Base-by-base conservation (phyloP, 768 basidiomycete species). In the Lactarius tabidus region DNA sequence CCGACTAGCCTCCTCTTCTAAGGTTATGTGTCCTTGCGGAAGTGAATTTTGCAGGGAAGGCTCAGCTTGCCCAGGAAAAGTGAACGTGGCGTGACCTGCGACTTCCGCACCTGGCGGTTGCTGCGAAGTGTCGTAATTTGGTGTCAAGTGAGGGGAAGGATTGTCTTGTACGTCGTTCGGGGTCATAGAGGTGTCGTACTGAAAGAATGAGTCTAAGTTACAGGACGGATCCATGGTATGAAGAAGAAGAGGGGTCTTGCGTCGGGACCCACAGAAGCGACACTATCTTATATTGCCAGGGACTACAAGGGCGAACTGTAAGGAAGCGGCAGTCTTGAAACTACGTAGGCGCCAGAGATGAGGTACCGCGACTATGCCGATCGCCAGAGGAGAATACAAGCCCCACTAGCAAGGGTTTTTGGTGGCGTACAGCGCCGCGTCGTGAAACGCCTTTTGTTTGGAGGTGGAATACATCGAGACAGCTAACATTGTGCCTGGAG, bases 401-500 rank as follows among this genome's bases (percentile, higher is more conserved):
- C 56, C 45, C n/a, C 23, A 59, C n/a, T n/a, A n/a, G n/a, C n/a
- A n/a, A n/a, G 23, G 5, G 20, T 12, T 26, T 17, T 26, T 48
- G 20, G 36, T 36, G 29, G 43, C 36, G 15, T 26, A 51, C 17
- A 15, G 52, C 33, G 20, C 43, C 18, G 26, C 43, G 28, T 41
- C 45, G 31, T 45, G 53, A 41, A 57, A 26, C 26, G 39, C 18
- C 9, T 41, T 18, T 43, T 23, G 57, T 14, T 17, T 29, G 28
- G 12, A 26, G 41, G 4, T 6, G 51, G 15, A 36, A 38, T 2
- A 35, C 38, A 26, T 59, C 26, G 38, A 38, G 17, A 35, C 33
- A 48, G 54, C 26, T 17, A 56, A 38, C 36, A 31, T 4, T 55
- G 64, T 65, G 55, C 64, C 64, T 65, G 64, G 64, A 61, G 64